These are phyloP conservation scores for Russula abietina DNA, from an alignment of 768 basidiomycete genomes.

Conservation along the genomic window DNA sequence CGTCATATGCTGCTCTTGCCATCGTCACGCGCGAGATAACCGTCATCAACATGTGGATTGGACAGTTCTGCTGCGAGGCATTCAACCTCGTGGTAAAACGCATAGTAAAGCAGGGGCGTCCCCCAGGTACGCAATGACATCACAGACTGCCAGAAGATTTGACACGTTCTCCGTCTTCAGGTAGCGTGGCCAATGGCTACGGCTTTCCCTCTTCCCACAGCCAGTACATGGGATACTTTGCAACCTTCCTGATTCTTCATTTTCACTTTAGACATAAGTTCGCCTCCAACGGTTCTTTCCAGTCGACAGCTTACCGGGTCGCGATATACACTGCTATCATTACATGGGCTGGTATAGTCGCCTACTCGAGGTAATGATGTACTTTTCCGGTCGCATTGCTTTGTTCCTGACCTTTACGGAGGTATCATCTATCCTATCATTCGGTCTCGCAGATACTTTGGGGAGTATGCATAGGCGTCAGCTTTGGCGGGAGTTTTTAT, in stretches of 20 bases:
- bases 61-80: conserved; percentile 66
- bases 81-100: conserved; percentile 67
- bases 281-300: conserved; percentile 41
- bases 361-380: conserved; percentile 64
- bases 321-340: conserved; percentile 46
- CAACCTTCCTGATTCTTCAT: conserved; percentile 70
- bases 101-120: conserved; percentile 60
- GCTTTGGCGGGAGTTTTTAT: conserved; percentile 52
- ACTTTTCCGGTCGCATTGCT: not conserved
- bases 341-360: conserved; percentile 57
- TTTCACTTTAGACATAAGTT: conserved; percentile 65
- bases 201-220: conserved; percentile 88
- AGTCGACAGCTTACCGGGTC: conserved; percentile 48
- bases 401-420: conserved; percentile 28
- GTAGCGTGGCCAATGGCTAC: conserved; percentile 61
- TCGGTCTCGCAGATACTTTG: conserved; percentile 65
- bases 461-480: conserved; percentile 62
- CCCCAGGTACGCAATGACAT: conserved; percentile 44
- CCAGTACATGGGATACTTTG: conserved; percentile 87
- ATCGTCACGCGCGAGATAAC: conserved; percentile 72
- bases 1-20: conserved; percentile 70
- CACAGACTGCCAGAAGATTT: not conserved
- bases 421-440: conserved; percentile 70
- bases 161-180: conserved; percentile 31
- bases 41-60: conserved; percentile 80